Conservation (phyloP, 2,329 filamentous ascomycete genomes). For the Cladorrhinum sp. region DNA sequence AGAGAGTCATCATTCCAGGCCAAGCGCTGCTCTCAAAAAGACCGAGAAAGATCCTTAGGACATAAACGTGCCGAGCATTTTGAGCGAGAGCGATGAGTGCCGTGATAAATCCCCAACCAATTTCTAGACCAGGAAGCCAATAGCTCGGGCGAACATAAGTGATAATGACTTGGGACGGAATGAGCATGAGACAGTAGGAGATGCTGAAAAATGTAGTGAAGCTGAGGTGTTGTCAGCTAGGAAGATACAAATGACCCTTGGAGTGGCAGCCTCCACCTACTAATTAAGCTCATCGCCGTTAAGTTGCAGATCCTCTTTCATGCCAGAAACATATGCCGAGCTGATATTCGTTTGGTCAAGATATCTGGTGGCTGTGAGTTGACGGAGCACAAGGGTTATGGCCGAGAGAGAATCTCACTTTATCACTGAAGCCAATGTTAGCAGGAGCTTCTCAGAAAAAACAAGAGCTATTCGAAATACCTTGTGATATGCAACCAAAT, state of each 20-base stretch:
- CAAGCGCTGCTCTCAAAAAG: constrained; percentile 40
- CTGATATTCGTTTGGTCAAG: constrained; percentile 39
- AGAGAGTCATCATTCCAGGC: constrained; percentile 43
- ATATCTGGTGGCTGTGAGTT: constrained; percentile 15
- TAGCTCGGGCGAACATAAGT: constrained; percentile 37
- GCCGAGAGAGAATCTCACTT: constrained; percentile 14
- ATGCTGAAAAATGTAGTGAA: constrained; percentile 37
- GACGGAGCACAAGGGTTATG: not conserved
- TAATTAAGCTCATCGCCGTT: constrained; percentile 30
- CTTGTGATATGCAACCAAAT: constrained; percentile 36
- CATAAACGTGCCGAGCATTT: constrained; percentile 36
- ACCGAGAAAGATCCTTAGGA: constrained; percentile 40
- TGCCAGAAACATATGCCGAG: constrained; percentile 39
- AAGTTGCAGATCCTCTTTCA: constrained; percentile 36
- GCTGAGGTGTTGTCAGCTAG: constrained; percentile 15
- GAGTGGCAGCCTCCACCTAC: too few relatives aligned
- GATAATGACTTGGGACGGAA: constrained; percentile 37
- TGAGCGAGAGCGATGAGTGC: constrained; percentile 33
- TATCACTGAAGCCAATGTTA: constrained; percentile 12
- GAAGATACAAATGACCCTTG: too few relatives aligned
- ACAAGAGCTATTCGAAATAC: constrained; percentile 12
- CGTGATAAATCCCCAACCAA: constrained; percentile 35
- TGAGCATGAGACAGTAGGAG: constrained; percentile 36
- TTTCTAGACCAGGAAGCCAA: constrained; percentile 35
- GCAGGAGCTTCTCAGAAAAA: not conserved